Evolutionary conservation across 2,329 filamentous ascomycete species (phyloP).

Genomic region (Nemania serpens): DNA sequence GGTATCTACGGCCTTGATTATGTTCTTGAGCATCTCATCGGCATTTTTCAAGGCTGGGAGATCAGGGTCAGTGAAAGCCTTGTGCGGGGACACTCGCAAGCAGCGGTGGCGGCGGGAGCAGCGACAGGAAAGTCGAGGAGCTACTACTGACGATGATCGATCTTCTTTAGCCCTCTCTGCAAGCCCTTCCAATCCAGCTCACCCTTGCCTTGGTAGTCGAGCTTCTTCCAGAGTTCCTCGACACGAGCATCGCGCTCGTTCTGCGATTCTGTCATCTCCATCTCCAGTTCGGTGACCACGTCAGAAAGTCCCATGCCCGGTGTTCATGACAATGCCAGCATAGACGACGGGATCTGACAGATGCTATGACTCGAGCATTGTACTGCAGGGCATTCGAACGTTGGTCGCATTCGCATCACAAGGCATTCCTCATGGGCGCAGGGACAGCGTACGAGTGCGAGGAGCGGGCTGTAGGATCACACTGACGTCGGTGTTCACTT

Average conservation of each 20-base stretch:
- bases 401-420: slow-evolving; percentile 18
- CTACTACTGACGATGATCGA: slow-evolving; percentile 80
- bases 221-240: slow-evolving; percentile 79
- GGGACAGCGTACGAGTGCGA: background rate
- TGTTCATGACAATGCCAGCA: slow-evolving; percentile 51
- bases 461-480: background rate
- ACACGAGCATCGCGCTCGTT: slow-evolving; percentile 81
- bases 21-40: slow-evolving; percentile 78
- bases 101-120: background rate
- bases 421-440: slow-evolving; percentile 18
- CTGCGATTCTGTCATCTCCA: slow-evolving; percentile 76
- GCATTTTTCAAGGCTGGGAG: slow-evolving; percentile 80
- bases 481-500: slow-evolving; percentile 17
- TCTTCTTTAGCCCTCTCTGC: slow-evolving; percentile 80
- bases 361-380: slow-evolving; percentile 32
- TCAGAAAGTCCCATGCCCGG: slow-evolving; percentile 53
- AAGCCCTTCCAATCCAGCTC: slow-evolving; percentile 84
- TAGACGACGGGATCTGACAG: slow-evolving; percentile 30
- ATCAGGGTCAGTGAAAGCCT: slow-evolving; percentile 18
- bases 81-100: background rate
- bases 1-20: slow-evolving; percentile 81
- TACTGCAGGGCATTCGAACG: slow-evolving; percentile 20
- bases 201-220: slow-evolving; percentile 77
- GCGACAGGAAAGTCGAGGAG: slow-evolving; percentile 6
- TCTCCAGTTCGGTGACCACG: slow-evolving; percentile 56